phyloP scores from a whole-genome alignment of 805 yeast species.

The Cyberlindnera americana region DNA sequence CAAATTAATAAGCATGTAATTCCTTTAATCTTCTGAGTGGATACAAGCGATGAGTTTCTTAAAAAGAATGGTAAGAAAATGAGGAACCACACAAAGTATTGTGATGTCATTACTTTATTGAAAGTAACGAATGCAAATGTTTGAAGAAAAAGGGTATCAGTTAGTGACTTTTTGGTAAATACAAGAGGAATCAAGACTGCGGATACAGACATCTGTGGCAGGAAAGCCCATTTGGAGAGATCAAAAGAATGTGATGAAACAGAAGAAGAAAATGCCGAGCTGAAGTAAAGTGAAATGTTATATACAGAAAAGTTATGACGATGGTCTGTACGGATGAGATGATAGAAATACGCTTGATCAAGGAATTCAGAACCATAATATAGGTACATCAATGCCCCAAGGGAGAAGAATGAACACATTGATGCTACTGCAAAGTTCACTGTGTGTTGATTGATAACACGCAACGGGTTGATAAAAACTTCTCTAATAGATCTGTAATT shows the following conservation, averaged over 20 bases:
- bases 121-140: conserved; percentile 74
- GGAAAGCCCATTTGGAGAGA: conserved; percentile 62
- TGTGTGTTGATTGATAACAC: conserved; percentile 38
- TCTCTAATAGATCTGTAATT: conserved; percentile 19
- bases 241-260: conserved; percentile 3
- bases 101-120: conserved; percentile 88
- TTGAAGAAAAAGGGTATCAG: conserved; percentile 64
- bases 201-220: conserved; percentile 74
- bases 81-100: conserved; percentile 93
- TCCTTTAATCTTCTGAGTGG: conserved; percentile 35
- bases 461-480: conserved; percentile 24
- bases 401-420: conserved; percentile 38
- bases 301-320: conserved; percentile 92
- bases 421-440: conserved; percentile 40
- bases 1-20: conserved; percentile 47
- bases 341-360: conserved; percentile 78
- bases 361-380: conserved; percentile 74
- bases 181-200: conserved; percentile 54
- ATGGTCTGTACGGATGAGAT: conserved; percentile 80
- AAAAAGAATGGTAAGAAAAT: conserved; percentile 77
- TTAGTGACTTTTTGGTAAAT: conserved; percentile 40
- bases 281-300: conserved; percentile 66
- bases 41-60: conserved; percentile 39
- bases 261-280: conserved; percentile 36
- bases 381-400: conserved; percentile 59